Evolutionary conservation across 78 protist genomes (phyloP).

Genomic region (Chrysochromulina tobinii): DNA sequence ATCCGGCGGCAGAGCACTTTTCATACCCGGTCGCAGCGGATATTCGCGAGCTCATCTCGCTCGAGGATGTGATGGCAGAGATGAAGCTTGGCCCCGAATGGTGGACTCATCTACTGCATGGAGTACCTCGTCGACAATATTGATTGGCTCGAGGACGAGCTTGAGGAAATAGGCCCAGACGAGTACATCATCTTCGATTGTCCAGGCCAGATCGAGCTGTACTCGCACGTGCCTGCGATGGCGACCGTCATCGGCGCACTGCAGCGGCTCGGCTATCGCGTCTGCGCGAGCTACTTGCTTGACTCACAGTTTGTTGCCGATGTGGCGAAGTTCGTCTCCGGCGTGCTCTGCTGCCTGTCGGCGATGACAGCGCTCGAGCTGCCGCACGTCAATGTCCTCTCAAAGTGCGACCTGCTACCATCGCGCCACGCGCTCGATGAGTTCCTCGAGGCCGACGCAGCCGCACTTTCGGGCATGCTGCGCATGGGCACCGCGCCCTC

Average conservation of each 20-base stretch:
- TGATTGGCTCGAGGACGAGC: slow-evolving; percentile 85
- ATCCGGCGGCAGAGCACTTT: slow-evolving; percentile 94
- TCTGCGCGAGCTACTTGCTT: slow-evolving; percentile 75
- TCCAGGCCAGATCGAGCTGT: slow-evolving; percentile 97
- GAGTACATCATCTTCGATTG: slow-evolving; percentile 94
- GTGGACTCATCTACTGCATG: slow-evolving; percentile 93
- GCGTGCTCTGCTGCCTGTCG: slow-evolving; percentile 74
- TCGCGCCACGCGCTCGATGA: background rate
- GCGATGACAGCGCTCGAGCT: slow-evolving; percentile 91
- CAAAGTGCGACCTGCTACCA: slow-evolving; percentile 86
- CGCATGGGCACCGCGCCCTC: too few relatives aligned
- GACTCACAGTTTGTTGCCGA: slow-evolving; percentile 70
- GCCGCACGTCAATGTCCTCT: slow-evolving; percentile 91
- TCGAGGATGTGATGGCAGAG: slow-evolving; percentile 92
- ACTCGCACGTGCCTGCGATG: slow-evolving; percentile 89
- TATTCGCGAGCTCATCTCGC: slow-evolving; percentile 87
- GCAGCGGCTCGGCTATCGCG: slow-evolving; percentile 54
- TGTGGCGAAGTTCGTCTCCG: slow-evolving; percentile 34
- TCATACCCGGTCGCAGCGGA: slow-evolving; percentile 64
- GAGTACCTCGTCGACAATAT: slow-evolving; percentile 86
- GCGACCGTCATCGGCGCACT: slow-evolving; percentile 55
- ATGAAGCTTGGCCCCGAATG: slow-evolving; percentile 97
- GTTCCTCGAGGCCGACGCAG: slow-evolving; percentile 6
- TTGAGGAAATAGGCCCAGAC: slow-evolving; percentile 88
- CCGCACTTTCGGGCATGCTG: too few relatives aligned